These are phyloP conservation scores for Aquanectria penicillioides DNA, from an alignment of 2,329 filamentous ascomycete species.

Conservation along the genomic window DNA sequence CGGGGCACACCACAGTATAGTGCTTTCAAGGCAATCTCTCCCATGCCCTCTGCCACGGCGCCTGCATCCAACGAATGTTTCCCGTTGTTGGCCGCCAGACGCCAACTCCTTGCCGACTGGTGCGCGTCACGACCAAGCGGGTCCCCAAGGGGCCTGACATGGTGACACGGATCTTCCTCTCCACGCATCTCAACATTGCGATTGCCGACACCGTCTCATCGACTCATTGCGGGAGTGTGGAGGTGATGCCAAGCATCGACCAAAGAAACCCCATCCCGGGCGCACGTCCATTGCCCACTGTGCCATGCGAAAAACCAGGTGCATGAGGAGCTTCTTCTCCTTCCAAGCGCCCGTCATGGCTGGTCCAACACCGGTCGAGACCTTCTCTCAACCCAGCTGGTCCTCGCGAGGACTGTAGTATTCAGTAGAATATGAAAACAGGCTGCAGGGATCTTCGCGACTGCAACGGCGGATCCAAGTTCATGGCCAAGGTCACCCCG, in stretches of 20 bases:
- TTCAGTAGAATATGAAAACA: conserved; percentile 16
- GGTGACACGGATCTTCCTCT: conserved; percentile 16
- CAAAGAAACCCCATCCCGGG: conserved; percentile 5
- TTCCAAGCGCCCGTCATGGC: conserved; percentile 1
- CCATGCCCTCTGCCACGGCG: conserved; percentile 6
- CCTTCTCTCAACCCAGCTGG: background rate
- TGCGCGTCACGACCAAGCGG: conserved; percentile 18
- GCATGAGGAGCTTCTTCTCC: conserved; percentile 13
- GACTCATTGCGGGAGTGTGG: conserved; percentile 11
- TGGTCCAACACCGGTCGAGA: conserved; percentile 4
- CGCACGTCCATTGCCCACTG: conserved; percentile 13
- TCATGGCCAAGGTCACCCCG: conserved; percentile 7
- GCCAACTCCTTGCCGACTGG: conserved; percentile 20
- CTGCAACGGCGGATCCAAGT: conserved; percentile 25
- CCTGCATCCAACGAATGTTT: conserved; percentile 13
- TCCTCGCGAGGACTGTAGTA: background rate
- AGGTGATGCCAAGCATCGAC: conserved; percentile 5
- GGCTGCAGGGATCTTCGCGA: conserved; percentile 27
- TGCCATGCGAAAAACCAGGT: conserved; percentile 8
- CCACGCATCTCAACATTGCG: conserved; percentile 9
- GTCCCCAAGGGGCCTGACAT: background rate
- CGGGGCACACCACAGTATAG: background rate
- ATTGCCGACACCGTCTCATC: conserved; percentile 16
- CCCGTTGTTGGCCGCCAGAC: conserved; percentile 7
- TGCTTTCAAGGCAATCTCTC: background rate